These are phyloP conservation scores for Tuber magnatum DNA, from an alignment of 495 filamentous ascomycete genomes.

Conservation along the genomic window DNA sequence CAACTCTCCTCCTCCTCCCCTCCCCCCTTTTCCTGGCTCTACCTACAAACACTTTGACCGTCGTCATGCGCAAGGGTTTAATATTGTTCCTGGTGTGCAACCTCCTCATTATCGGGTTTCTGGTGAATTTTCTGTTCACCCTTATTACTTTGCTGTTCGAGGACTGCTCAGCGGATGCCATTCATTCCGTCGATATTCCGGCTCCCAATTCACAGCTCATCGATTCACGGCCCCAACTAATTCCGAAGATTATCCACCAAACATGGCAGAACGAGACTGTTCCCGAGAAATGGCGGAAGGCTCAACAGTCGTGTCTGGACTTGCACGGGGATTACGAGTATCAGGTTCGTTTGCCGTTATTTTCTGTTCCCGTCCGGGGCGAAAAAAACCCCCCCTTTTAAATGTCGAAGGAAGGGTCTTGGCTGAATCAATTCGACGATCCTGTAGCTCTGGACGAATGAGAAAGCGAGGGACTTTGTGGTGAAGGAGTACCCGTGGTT, in stretches of 20 bases:
- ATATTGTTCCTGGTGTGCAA: slow-evolving; percentile 58
- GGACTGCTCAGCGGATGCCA: slow-evolving; percentile 59
- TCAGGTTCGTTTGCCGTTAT: slow-evolving; percentile 51
- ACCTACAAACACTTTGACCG: neutral
- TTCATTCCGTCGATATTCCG: slow-evolving; percentile 57
- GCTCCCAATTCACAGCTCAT: slow-evolving; percentile 55
- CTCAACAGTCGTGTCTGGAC: slow-evolving; percentile 68
- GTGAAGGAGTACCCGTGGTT: slow-evolving; percentile 77
- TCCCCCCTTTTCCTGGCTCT: neutral
- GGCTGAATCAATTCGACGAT: slow-evolving; percentile 13
- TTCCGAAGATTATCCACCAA: slow-evolving; percentile 88
- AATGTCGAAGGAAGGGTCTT: neutral
- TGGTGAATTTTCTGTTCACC: slow-evolving; percentile 58
- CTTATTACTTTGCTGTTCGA: slow-evolving; percentile 60
- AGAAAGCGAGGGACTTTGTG: slow-evolving; percentile 67
- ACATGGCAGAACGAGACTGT: slow-evolving; percentile 74
- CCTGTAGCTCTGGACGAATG: slow-evolving; percentile 76
- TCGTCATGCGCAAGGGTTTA: slow-evolving; percentile 57
- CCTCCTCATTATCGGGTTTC: slow-evolving; percentile 52
- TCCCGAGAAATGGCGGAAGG: slow-evolving; percentile 63
- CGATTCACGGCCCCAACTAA: slow-evolving; percentile 56
- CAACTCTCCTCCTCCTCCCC: neutral
- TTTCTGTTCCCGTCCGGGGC: neutral
- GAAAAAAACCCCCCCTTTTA: neutral
- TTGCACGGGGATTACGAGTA: slow-evolving; percentile 74